Percentiles rank a stretch among this genome's conserved stretches.
phyloP scores from a whole-genome alignment of 1,139 yeast species.

The Suzukiozyma palmioleophila region DNA sequence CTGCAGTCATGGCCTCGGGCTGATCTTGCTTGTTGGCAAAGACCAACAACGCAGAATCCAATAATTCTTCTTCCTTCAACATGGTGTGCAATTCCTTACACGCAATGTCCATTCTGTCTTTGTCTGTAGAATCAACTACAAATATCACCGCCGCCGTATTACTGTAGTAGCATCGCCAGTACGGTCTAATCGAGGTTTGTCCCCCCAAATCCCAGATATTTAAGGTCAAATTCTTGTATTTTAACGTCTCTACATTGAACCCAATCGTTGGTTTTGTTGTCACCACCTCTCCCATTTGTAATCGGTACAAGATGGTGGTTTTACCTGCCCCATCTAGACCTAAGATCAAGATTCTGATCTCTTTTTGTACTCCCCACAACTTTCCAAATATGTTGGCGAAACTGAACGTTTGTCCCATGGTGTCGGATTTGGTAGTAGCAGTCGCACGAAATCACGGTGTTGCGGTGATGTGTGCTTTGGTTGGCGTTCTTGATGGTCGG shows the following conservation, averaged over 20 bases:
- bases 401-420: constrained; percentile 84
- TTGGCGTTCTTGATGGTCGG: no score
- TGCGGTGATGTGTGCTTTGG: no score
- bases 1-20: constrained; percentile 91
- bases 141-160: constrained; percentile 95
- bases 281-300: constrained; percentile 91
- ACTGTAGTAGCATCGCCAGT: constrained; percentile 97
- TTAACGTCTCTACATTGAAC: constrained; percentile 91
- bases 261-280: constrained; percentile 96
- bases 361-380: constrained; percentile 88
- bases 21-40: constrained; percentile 98
- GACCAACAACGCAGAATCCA: constrained; percentile 85
- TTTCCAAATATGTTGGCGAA: constrained; percentile 68
- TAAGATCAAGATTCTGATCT: constrained; percentile 82
- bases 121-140: constrained; percentile 95
- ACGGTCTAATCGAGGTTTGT: constrained; percentile 93
- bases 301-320: constrained; percentile 86
- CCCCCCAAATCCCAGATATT: constrained; percentile 95
- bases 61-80: constrained; percentile 89
- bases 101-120: constrained; percentile 85
- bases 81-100: constrained; percentile 85
- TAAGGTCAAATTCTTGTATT: constrained; percentile 83
- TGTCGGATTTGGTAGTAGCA: no score
- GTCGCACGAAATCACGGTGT: no score
- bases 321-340: constrained; percentile 99